Percentiles rank a stretch among this genome's conserved stretches.
These are phyloP conservation scores for Pythium aquatile DNA, from an alignment of 352 stramenopile species.

Conservation along the genomic window DNA sequence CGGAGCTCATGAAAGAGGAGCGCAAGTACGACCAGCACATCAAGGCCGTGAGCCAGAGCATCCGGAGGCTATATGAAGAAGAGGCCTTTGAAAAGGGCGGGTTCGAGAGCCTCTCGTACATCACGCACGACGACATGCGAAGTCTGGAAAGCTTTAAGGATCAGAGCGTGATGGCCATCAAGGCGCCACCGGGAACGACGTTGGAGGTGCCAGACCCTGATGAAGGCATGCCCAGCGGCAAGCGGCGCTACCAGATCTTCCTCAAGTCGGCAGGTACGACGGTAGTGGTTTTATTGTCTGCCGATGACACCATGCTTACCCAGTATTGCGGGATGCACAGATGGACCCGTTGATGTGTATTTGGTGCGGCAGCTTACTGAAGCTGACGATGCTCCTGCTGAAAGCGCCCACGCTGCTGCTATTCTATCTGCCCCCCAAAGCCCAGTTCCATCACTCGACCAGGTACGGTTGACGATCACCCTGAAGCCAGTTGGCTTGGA, in stretches of 20 bases:
- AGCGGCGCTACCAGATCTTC: constrained; percentile 93
- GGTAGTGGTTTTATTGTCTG: background rate
- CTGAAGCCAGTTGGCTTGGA: background rate
- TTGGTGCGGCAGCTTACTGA: constrained; percentile 70
- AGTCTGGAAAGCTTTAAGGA: constrained; percentile 79
- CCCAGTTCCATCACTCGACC: constrained; percentile 46
- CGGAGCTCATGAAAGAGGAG: constrained; percentile 82
- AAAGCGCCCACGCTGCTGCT: constrained; percentile 9
- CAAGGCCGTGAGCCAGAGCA: constrained; percentile 76
- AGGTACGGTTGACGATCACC: constrained; percentile 33
- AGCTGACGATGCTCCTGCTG: constrained; percentile 31
- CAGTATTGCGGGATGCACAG: constrained; percentile 22
- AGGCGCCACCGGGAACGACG: constrained; percentile 91
- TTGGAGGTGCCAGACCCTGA: constrained; percentile 94
- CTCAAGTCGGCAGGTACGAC: constrained; percentile 82
- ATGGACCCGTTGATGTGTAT: constrained; percentile 90
- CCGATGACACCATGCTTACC: background rate
- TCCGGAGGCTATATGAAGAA: constrained; percentile 82
- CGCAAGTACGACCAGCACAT: constrained; percentile 84
- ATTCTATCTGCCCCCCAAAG: constrained; percentile 27
- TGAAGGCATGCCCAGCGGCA: constrained; percentile 89
- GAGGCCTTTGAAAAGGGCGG: constrained; percentile 74
- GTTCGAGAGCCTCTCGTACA: constrained; percentile 81
- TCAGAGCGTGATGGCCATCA: constrained; percentile 94
- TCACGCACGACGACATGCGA: constrained; percentile 89